Evolutionary conservation across 176 grass and related monocot genomes (phyloP).

Genomic region (bread wheat (Triticum aestivum)): IWGSC_CS_RefSeq_v2.1 NC_057812.1:312297950-312298449

Average conservation of each 20-base stretch:
- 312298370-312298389: conserved; percentile 98
- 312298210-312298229: neutral
- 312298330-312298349: conserved; percentile 5
- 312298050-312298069: too few relatives aligned
- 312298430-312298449: conserved; percentile 81
- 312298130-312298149: neutral
- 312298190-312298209: neutral
- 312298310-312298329: neutral
- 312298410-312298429: conserved; percentile 64
- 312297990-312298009: too few relatives aligned
- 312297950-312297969: too few relatives aligned
- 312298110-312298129: conserved; percentile 1
- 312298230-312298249: neutral
- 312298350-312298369: conserved; percentile 39
- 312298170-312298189: conserved; percentile 9
- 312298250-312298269: neutral
- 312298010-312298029: too few relatives aligned
- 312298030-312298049: too few relatives aligned
- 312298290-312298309: conserved; percentile 2
- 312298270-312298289: neutral
- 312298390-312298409: conserved; percentile 82
- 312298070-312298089: too few relatives aligned
- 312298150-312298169: neutral
- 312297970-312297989: too few relatives aligned
- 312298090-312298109: neutral